Evolutionary conservation across 2,329 filamentous ascomycete genomes (phyloP), one percentile per base, ranked within the genome.

Genomic region (Ophiosphaerella herpotricha): DNA sequence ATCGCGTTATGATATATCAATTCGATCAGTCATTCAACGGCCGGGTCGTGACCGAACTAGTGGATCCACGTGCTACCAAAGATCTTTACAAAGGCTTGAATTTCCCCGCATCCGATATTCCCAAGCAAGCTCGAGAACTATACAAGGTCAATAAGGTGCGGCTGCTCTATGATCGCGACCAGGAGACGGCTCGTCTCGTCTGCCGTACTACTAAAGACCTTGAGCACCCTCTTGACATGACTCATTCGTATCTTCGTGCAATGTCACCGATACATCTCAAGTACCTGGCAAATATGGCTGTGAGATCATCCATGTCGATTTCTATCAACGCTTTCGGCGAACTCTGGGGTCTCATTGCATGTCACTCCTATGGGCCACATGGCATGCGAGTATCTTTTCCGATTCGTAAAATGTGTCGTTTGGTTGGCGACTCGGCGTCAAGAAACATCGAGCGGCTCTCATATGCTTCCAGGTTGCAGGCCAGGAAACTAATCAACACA

Each of bases 331-430:
- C 89, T 0, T 94, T 95, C 61, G 81, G 83, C 59, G 88, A 95
- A 61, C 75, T 96, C 0, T 96, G 91, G 92, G 92, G 91, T 0
- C 76, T 96, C 24, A 91, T 96, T 35, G 86, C 90, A 1, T 96
- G 91, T 53, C 91, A 96, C 67, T 84, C 87, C 0, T 96, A 96
- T 61, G 91, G 89, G 0, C 55, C 74, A 2, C 82, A 81, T 38
- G 91, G 91, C 4, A 95, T 94, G 90, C 82, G 91, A n/a, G 90
- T 96, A 0, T 90, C 90, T 0, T 96, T 96, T 64, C 91, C 91
- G 0, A 91, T 96, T 41, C 83, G 91, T 11, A 96, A 96, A 71
- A 93, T 96, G 87, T 96, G 91, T 70, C 86, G 91, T 5, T 77
- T 96, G 4, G 84, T 96, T 2, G 91, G 91, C 4, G 91, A 96